phyloP scores from a whole-genome alignment of 2,329 filamentous ascomycete species.

The Cladosporium cucumerinum region DNA sequence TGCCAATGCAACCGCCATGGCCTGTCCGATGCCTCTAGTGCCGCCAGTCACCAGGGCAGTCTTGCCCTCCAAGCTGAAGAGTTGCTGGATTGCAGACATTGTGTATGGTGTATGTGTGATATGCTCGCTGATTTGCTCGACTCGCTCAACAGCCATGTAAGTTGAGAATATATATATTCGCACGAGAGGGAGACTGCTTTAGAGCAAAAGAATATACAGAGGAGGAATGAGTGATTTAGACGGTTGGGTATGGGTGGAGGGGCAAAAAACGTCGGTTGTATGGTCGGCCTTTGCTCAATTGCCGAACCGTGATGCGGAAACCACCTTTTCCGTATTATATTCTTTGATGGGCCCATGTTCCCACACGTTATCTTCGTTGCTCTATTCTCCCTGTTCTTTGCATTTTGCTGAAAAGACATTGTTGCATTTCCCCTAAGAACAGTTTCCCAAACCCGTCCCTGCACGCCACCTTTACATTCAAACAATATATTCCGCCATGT shows the following conservation, averaged over 20 bases:
- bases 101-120: not conserved
- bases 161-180: not conserved
- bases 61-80: slow-evolving; percentile 50
- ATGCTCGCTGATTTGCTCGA: slow-evolving; percentile 7
- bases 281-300: slow-evolving; percentile 4
- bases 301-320: not conserved
- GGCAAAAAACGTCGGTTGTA: slow-evolving; percentile 11
- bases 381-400: not conserved
- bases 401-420: not conserved
- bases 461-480: not conserved
- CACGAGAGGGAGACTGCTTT: not conserved
- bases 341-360: not conserved
- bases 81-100: slow-evolving; percentile 35
- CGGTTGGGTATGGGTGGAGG: slow-evolving; percentile 6
- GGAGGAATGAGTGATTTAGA: not conserved
- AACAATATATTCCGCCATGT: not conserved
- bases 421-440: not conserved
- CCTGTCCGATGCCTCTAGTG: slow-evolving; percentile 49
- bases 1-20: slow-evolving; percentile 50
- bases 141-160: slow-evolving; percentile 10
- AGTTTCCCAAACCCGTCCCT: not conserved
- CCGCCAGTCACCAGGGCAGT: slow-evolving; percentile 50
- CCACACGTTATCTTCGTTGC: not conserved
- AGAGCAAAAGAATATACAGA: not conserved
- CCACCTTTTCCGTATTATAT: slow-evolving; percentile 12